phyloP scores from a whole-genome alignment of 1,284 basidiomycete species.

The Cutaneotrichosporon sp. region DNA sequence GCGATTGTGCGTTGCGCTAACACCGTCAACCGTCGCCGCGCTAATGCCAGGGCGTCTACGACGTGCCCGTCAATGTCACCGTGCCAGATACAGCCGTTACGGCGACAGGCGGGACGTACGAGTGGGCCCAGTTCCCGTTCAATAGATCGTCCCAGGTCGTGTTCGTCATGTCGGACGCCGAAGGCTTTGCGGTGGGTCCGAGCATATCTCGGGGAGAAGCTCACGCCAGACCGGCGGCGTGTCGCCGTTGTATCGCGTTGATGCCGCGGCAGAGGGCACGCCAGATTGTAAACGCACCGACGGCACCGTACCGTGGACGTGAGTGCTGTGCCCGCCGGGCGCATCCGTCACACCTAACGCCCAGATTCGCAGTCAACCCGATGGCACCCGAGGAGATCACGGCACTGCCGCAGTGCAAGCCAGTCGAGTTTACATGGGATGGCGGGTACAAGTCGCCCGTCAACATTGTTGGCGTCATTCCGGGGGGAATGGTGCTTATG shows the following conservation, averaged over 20 bases:
- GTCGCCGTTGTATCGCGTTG: constrained; percentile 29
- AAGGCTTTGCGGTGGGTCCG: constrained; percentile 38
- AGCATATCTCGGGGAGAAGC: background rate
- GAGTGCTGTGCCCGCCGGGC: background rate
- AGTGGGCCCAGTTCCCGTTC: constrained; percentile 33
- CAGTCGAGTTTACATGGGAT: constrained; percentile 32
- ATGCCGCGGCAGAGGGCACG: constrained; percentile 2
- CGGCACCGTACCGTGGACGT: constrained; percentile 2
- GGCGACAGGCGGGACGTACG: constrained; percentile 17
- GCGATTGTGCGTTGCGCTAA: constrained; percentile 26
- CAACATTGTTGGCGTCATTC: constrained; percentile 37
- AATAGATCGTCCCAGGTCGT: constrained; percentile 27
- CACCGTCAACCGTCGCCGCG: no score
- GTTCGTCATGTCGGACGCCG: constrained; percentile 40
- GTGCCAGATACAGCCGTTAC: constrained; percentile 27
- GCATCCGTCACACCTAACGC: background rate
- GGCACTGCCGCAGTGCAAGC: constrained; percentile 25
- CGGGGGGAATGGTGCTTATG: constrained; percentile 34
- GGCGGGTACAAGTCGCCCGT: constrained; percentile 23
- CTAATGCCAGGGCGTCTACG: constrained; percentile 31
- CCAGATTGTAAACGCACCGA: constrained; percentile 25
- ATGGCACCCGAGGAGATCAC: background rate
- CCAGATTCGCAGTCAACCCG: constrained; percentile 7
- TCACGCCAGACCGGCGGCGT: constrained; percentile 34
- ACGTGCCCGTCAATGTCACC: constrained; percentile 32